Evolutionary conservation across 2,329 filamentous ascomycete species (phyloP).

Genomic region (Aureobasidium sp.): DNA sequence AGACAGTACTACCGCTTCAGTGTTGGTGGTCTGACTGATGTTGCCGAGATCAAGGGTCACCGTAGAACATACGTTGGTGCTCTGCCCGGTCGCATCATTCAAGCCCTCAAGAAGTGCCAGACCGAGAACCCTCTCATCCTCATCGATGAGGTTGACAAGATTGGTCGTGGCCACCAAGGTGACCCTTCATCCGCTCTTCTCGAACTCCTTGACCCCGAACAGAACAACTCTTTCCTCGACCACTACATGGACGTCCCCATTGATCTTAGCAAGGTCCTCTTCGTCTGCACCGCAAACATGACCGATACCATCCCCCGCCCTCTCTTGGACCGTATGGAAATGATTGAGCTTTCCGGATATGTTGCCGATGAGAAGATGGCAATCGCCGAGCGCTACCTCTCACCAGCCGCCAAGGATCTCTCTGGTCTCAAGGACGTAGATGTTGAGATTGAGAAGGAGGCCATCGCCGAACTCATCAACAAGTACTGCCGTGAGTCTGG

Average conservation of each 20-base stretch:
- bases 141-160: slow-evolving; percentile 98
- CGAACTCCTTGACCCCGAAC: slow-evolving; percentile 90
- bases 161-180: slow-evolving; percentile 91
- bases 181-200: slow-evolving; percentile 91
- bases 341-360: slow-evolving; percentile 93
- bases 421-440: slow-evolving; percentile 86
- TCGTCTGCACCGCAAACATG: slow-evolving; percentile 98
- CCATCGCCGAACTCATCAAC: slow-evolving; percentile 95
- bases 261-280: slow-evolving; percentile 93
- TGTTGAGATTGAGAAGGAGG: slow-evolving; percentile 76
- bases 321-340: slow-evolving; percentile 92
- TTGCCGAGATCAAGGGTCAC: slow-evolving; percentile 98
- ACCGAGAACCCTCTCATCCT: slow-evolving; percentile 95
- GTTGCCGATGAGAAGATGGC: slow-evolving; percentile 99
- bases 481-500: slow-evolving; percentile 97
- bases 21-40: slow-evolving; percentile 91
- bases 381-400: slow-evolving; percentile 88
- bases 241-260: slow-evolving; percentile 99
- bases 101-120: slow-evolving; percentile 97
- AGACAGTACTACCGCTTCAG: slow-evolving; percentile 98
- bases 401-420: slow-evolving; percentile 87
- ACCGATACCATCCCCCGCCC: slow-evolving; percentile 95
- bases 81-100: slow-evolving; percentile 90
- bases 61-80: slow-evolving; percentile 94
- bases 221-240: slow-evolving; percentile 94